Percentiles rank a stretch among this genome's conserved stretches.
These are phyloP conservation scores for Silene latifolia DNA, from an alignment of 148 eudicot genomes.

Conservation along the genomic window DNA sequence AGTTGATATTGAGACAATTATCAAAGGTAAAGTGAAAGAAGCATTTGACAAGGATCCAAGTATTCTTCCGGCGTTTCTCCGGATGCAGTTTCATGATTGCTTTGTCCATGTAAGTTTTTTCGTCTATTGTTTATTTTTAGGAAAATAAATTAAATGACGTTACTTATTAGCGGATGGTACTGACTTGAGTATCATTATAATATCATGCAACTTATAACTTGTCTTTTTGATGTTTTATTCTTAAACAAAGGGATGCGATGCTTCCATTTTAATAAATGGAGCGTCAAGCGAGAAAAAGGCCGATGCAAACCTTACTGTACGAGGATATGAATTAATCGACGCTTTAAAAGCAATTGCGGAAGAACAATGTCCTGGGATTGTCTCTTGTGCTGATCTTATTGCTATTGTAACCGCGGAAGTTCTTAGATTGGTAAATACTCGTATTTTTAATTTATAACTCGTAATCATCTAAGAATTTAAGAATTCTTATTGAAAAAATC, in stretches of 20 bases:
- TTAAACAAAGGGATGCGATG: constrained; percentile 16
- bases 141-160: too few relatives aligned
- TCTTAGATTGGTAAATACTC: constrained; percentile 1
- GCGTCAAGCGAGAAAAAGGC: constrained; percentile 1
- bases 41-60: background rate
- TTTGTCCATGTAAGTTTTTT: constrained; percentile 20
- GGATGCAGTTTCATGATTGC: constrained; percentile 18
- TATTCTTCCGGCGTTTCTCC: constrained; percentile 15
- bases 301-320: constrained; percentile 11
- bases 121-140: too few relatives aligned
- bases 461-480: background rate
- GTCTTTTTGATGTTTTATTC: too few relatives aligned
- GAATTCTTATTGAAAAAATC: background rate
- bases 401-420: constrained; percentile 15
- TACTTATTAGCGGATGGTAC: too few relatives aligned
- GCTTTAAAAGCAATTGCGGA: background rate
- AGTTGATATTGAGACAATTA: constrained; percentile 6
- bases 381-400: constrained; percentile 19
- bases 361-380: constrained; percentile 7
- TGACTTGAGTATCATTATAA: too few relatives aligned
- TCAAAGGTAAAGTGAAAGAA: background rate
- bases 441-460: background rate
- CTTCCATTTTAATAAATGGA: constrained; percentile 16
- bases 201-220: too few relatives aligned
- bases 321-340: constrained; percentile 20